Conservation (phyloP, 2,329 filamentous ascomycete genomes). For the Colletotrichum cuscutae region DNA sequence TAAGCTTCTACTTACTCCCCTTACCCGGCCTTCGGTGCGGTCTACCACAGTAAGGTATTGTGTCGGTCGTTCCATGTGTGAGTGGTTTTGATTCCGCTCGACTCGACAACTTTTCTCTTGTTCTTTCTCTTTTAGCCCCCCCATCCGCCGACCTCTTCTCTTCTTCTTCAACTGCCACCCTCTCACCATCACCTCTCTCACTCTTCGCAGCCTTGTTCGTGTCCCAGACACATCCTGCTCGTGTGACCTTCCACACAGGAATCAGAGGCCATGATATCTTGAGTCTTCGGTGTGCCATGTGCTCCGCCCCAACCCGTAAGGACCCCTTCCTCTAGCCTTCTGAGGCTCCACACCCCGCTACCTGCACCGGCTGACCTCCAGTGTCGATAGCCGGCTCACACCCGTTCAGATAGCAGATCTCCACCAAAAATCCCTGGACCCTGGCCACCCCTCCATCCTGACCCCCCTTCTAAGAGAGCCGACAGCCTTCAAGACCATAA, state of each 20-base stretch:
- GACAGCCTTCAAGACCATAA: slow-evolving; percentile 6
- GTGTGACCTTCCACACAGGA: slow-evolving; percentile 24
- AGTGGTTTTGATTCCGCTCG: slow-evolving; percentile 16
- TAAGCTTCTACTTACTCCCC: slow-evolving; percentile 29
- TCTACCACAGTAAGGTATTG: not conserved
- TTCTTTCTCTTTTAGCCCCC: not conserved
- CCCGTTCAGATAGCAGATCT: slow-evolving; percentile 31
- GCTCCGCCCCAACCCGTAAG: slow-evolving; percentile 29
- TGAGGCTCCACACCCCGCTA: slow-evolving; percentile 28
- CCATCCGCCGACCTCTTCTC: not conserved
- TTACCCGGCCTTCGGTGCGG: not conserved
- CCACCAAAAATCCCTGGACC: slow-evolving; percentile 15
- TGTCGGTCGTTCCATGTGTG: not conserved
- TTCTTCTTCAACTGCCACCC: not conserved
- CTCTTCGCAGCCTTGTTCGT: not conserved
- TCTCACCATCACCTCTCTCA: not conserved
- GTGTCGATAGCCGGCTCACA: slow-evolving; percentile 32
- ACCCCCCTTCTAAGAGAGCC: not conserved
- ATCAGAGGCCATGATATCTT: slow-evolving; percentile 28
- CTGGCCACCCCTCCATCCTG: slow-evolving; percentile 11
- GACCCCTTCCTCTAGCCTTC: slow-evolving; percentile 26
- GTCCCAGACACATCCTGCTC: slow-evolving; percentile 9
- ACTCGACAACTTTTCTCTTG: not conserved
- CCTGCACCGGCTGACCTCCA: slow-evolving; percentile 34
- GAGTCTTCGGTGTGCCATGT: slow-evolving; percentile 32